Percentiles rank a stretch among this genome's conserved stretches.
These are phyloP conservation scores for Citrus reticulata DNA, from an alignment of 345 rosid species.

Conservation along the genomic window DNA sequence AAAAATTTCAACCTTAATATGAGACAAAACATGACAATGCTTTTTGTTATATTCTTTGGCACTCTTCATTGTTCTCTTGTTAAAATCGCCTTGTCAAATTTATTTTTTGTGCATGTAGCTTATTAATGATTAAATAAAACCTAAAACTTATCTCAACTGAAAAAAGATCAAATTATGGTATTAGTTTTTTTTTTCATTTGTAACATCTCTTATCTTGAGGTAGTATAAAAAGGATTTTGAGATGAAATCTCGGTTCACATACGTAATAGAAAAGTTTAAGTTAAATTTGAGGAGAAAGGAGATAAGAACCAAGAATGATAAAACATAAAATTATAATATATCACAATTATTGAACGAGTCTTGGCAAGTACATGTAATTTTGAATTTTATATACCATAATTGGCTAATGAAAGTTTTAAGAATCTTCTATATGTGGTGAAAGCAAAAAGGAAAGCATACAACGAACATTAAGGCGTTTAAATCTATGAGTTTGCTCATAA, in stretches of 20 bases:
- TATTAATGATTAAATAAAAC: too few species aligned
- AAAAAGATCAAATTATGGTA: too few species aligned
- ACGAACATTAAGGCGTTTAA: background rate
- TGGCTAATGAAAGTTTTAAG: background rate
- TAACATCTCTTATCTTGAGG: background rate
- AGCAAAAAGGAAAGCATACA: background rate
- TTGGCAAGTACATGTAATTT: background rate
- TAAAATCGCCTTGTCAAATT: too few species aligned
- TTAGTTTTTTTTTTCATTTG: background rate
- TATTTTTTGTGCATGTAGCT: background rate
- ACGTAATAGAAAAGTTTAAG: too few species aligned
- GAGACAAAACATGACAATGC: background rate
- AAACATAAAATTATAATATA: too few species aligned
- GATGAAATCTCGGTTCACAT: background rate
- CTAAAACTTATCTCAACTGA: too few species aligned
- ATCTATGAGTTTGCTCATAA: background rate
- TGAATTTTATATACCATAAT: background rate
- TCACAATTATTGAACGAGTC: background rate
- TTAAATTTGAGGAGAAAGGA: background rate
- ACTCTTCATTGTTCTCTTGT: background rate
- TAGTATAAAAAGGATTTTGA: background rate
- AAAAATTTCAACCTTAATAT: background rate
- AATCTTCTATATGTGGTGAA: background rate
- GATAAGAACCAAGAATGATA: background rate
- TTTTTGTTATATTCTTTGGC: background rate